phyloP scores from a whole-genome alignment of 2,329 filamentous ascomycete species.

The Triangularia verruculosa region DNA sequence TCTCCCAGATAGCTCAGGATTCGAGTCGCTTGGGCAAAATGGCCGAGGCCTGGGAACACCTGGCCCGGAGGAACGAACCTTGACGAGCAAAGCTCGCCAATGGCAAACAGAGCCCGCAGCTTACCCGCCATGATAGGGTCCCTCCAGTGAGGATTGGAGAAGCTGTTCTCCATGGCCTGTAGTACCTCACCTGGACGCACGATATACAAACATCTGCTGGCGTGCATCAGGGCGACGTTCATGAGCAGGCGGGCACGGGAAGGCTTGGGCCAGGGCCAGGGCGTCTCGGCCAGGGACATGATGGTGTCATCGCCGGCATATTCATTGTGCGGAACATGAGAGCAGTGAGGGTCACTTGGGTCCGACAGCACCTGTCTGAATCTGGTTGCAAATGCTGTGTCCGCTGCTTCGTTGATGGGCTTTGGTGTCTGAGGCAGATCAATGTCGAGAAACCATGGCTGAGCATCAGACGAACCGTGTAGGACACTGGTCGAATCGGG shows the following conservation, averaged over 20 bases:
- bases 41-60: conserved; percentile 1
- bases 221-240: conserved; percentile 9
- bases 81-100: conserved; percentile 9
- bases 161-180: background rate
- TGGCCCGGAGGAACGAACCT: conserved; percentile 8
- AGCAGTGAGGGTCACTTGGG: background rate
- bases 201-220: conserved; percentile 4
- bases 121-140: conserved; percentile 11
- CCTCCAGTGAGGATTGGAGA: conserved; percentile 1
- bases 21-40: conserved; percentile 3
- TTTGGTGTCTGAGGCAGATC: conserved; percentile 5
- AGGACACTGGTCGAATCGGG: background rate
- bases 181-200: conserved; percentile 4
- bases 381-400: conserved; percentile 7
- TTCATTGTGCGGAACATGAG: conserved; percentile 6
- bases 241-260: conserved; percentile 4
- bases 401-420: conserved; percentile 8
- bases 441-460: conserved; percentile 11
- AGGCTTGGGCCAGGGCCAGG: conserved; percentile 4
- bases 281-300: conserved; percentile 2
- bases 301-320: conserved; percentile 9
- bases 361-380: conserved; percentile 5
- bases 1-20: conserved; percentile 7
- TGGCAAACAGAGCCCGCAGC: conserved; percentile 3
- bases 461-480: background rate